A percentile compares a stretch with the other conserved stretches of the same genome.
These are phyloP conservation scores for Pseudogymnoascus sp. DNA, from an alignment of 2,329 filamentous ascomycete genomes.

Conservation along the genomic window DNA sequence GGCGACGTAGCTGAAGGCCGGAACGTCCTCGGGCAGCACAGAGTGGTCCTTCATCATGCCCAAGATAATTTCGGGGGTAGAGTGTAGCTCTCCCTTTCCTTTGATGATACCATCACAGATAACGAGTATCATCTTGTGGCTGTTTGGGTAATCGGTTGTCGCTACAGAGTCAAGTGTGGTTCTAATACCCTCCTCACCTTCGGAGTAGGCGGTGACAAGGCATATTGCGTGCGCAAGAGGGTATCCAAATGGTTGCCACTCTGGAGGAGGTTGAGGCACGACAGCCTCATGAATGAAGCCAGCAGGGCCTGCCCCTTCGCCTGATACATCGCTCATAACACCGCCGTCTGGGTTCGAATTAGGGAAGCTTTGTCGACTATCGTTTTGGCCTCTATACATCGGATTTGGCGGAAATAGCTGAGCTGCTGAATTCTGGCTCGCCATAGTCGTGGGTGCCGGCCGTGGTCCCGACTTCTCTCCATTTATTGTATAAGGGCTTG, in stretches of 20 bases:
- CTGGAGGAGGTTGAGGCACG: slow-evolving; percentile 88
- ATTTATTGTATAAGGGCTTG: slow-evolving; percentile 77
- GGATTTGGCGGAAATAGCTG: slow-evolving; percentile 62
- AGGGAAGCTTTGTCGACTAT: slow-evolving; percentile 58
- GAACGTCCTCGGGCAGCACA: slow-evolving; percentile 70
- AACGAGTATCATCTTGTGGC: slow-evolving; percentile 92
- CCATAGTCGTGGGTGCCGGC: slow-evolving; percentile 80
- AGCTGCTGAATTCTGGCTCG: slow-evolving; percentile 68
- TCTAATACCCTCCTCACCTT: slow-evolving; percentile 84
- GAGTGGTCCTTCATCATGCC: slow-evolving; percentile 93
- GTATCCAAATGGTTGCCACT: slow-evolving; percentile 96
- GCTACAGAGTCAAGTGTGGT: slow-evolving; percentile 94
- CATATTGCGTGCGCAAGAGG: slow-evolving; percentile 91
- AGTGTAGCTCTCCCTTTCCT: slow-evolving; percentile 77
- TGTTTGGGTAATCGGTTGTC: slow-evolving; percentile 97
- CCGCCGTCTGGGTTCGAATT: slow-evolving; percentile 46
- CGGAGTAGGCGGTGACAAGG: slow-evolving; percentile 92
- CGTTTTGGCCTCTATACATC: slow-evolving; percentile 63
- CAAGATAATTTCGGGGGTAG: slow-evolving; percentile 84
- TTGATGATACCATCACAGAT: slow-evolving; percentile 98
- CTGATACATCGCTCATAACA: slow-evolving; percentile 45
- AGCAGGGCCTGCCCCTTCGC: slow-evolving; percentile 70
- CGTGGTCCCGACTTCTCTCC: slow-evolving; percentile 44
- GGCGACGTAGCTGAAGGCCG: slow-evolving; percentile 90
- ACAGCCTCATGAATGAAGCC: slow-evolving; percentile 97